A percentile compares a stretch with the other conserved stretches of the same genome.
phyloP scores from a whole-genome alignment of 164 flowering plant species.

The Echeveria elegans region DNA sequence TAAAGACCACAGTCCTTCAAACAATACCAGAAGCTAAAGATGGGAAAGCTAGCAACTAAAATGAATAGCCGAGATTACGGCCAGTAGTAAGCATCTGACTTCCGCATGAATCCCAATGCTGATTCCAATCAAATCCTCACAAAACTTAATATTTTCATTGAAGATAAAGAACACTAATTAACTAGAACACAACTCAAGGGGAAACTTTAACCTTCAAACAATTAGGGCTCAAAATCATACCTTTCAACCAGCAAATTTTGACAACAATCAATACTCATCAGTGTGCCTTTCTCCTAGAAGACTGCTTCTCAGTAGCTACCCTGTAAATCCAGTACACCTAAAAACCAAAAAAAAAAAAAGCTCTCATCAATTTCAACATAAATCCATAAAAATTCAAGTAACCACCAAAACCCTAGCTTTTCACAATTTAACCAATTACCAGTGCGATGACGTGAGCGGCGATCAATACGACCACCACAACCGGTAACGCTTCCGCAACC shows the following conservation, averaged over 20 bases:
- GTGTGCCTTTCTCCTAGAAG: conserved; percentile 1
- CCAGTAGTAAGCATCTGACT: background rate
- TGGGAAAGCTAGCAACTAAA: background rate
- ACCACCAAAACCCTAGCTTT: conserved; percentile 1
- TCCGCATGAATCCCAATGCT: background rate
- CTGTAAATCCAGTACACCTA: conserved; percentile 6
- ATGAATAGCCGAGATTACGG: background rate
- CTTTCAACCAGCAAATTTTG: background rate
- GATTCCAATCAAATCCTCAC: background rate
- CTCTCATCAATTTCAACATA: background rate
- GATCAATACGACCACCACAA: background rate
- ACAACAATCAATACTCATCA: conserved; percentile 1
- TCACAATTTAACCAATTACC: background rate
- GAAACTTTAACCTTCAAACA: too few species aligned
- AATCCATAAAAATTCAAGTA: background rate
- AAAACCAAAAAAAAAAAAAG: background rate
- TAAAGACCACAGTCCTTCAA: background rate
- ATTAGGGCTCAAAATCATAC: background rate
- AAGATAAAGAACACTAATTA: background rate
- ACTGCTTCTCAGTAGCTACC: conserved; percentile 4
- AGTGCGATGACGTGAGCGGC: conserved; percentile 1
- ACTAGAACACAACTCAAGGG: too few species aligned
- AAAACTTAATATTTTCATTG: background rate
- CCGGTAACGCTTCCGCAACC: background rate
- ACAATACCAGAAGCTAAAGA: background rate